phyloP scores from a whole-genome alignment of 768 basidiomycete species.

The Tricholomella constricta region DNA sequence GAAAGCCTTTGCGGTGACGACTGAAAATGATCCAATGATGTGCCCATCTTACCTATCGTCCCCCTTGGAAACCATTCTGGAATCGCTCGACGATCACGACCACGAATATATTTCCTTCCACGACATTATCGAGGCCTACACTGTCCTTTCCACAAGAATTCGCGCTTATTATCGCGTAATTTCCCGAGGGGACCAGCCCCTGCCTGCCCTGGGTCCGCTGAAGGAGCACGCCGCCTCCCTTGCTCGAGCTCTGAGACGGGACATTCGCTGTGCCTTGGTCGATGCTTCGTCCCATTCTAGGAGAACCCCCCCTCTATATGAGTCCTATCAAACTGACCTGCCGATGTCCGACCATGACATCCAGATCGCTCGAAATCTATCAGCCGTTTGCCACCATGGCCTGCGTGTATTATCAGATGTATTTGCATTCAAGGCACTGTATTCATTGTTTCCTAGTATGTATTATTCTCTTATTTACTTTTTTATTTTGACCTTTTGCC shows the following conservation, averaged over 20 bases:
- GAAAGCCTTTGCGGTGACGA: not conserved
- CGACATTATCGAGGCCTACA: conserved; percentile 66
- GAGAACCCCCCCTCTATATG: conserved; percentile 9
- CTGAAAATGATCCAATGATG: conserved; percentile 11
- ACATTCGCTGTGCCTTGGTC: conserved; percentile 46
- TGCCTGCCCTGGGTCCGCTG: conserved; percentile 32
- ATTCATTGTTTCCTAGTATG: conserved; percentile 52
- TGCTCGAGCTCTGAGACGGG: conserved; percentile 47
- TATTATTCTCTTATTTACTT: conserved; percentile 6
- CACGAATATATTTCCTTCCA: conserved; percentile 42
- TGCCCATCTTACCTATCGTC: conserved; percentile 37
- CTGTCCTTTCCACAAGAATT: conserved; percentile 48
- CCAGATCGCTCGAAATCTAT: conserved; percentile 41
- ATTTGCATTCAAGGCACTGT: conserved; percentile 47
- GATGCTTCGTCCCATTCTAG: conserved; percentile 29
- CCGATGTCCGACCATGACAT: conserved; percentile 36
- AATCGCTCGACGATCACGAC: conserved; percentile 42
- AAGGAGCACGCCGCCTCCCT: conserved; percentile 35
- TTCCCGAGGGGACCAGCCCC: conserved; percentile 11
- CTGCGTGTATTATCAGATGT: conserved; percentile 53
- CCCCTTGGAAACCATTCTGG: conserved; percentile 46
- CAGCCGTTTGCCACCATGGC: conserved; percentile 53
- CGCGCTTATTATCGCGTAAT: conserved; percentile 27
- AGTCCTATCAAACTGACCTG: conserved; percentile 22
- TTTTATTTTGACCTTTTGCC: conserved; percentile 9